Evolutionary conservation across 371 early-diverging fungal genomes (phyloP), one percentile per base, ranked within the genome.

Genomic region (Spiromyces aspiralis): DNA sequence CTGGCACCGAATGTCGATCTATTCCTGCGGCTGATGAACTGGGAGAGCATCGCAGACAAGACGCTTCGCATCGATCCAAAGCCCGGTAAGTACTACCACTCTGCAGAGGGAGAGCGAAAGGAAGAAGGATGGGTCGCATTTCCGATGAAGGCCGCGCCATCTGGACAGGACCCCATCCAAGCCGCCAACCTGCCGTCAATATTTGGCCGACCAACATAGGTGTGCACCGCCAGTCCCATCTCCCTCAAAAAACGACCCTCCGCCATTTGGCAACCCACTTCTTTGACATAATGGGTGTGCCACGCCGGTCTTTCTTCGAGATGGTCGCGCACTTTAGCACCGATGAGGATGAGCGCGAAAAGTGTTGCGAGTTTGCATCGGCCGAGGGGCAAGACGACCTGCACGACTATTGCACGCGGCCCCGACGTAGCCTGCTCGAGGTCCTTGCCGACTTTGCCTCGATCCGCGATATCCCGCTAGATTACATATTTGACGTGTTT

Each of bases 251-350:
- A 3, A 74, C 80, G 28, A 83, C 86, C 0, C 67, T 91, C 46
- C 78, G 87, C 10, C 70, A 74, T 25, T 67, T 91, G 12, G 73
- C 87, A 47, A 70, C 75, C 2, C 56, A 77, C 47, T 71, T 81
- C 59, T 62, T 95, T 28, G 92, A 93, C 67, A 71, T 92, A 2
- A 83, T 78, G 54, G 83, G 82, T 6, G 81, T 83, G 0, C 96
- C 95, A 12, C 69, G 84, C 16, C 73, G 90, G 23, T 88, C 87
- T 26, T 90, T 94, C 66, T 91, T 94, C 59, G 84, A 88, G 56
- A 75, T 89, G 55, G 65, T 91, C 23, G 60, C 81, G 13, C 80
- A 80, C 58, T 93, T 95, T 58, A 78, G 87, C 0, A 49, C 62
- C 4, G 78, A 85, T 54, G 71, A 72, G 22, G 60, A 77, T 42